Conservation (phyloP, 1,284 basidiomycete species). For the Leucoagaricus sp. region DNA sequence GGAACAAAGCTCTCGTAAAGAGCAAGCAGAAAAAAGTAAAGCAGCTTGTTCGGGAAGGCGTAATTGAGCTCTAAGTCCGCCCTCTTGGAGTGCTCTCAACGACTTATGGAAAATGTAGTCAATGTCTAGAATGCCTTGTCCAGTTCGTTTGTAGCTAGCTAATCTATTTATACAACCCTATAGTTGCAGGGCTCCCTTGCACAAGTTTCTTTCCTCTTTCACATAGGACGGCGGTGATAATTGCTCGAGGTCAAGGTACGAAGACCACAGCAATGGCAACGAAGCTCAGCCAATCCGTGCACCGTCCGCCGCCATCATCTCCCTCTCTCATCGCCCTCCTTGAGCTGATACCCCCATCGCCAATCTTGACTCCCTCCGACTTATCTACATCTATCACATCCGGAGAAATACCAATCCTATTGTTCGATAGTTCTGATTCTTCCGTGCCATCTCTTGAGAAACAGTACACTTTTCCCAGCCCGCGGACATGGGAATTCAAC, state of each 20-base stretch:
- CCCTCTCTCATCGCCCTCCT: slow-evolving; percentile 9
- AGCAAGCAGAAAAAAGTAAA: slow-evolving; percentile 28
- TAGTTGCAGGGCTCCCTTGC: background rate
- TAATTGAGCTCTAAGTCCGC: background rate
- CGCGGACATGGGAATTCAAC: slow-evolving; percentile 5
- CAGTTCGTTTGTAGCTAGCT: background rate
- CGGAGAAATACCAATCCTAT: slow-evolving; percentile 57
- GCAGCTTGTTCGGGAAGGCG: slow-evolving; percentile 15
- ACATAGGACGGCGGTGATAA: background rate
- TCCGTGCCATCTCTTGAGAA: slow-evolving; percentile 1
- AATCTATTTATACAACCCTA: slow-evolving; percentile 1
- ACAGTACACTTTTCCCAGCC: background rate
- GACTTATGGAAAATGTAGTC: background rate
- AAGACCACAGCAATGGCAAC: background rate
- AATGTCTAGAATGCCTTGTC: background rate
- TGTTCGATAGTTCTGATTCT: slow-evolving; percentile 36
- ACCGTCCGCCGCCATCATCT: slow-evolving; percentile 7
- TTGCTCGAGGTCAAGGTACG: background rate
- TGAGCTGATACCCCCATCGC: slow-evolving; percentile 42
- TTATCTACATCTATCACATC: slow-evolving; percentile 43
- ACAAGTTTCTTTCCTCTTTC: background rate
- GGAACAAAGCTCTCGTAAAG: slow-evolving; percentile 40
- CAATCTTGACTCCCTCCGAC: slow-evolving; percentile 43
- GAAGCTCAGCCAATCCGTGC: slow-evolving; percentile 1
- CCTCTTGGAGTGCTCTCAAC: background rate